These are phyloP conservation scores for Backusella tuberculispora DNA, from an alignment of 192 early-diverging fungal genomes.

Conservation along the genomic window DNA sequence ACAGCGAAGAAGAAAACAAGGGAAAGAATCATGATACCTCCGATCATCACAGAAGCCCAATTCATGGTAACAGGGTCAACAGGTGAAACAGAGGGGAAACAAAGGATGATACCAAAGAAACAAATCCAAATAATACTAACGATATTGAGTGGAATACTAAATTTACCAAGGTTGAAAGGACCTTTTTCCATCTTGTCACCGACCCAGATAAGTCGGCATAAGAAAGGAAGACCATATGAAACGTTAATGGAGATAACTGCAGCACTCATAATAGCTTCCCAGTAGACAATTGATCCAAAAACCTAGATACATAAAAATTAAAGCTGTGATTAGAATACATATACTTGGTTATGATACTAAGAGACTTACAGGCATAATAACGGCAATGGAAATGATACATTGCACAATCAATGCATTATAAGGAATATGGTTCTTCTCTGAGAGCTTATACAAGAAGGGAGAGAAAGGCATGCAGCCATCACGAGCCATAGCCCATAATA, in stretches of 20 bases:
- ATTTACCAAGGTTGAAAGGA: conserved; percentile 43
- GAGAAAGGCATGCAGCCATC: conserved; percentile 53
- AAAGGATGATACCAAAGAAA: conserved; percentile 47
- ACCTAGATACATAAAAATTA: conserved; percentile 7
- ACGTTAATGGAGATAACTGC: conserved; percentile 51
- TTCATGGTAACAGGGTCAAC: conserved; percentile 48
- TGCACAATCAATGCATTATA: conserved; percentile 41
- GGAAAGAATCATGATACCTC: conserved; percentile 35
- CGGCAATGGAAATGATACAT: conserved; percentile 37
- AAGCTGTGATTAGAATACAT: neutral
- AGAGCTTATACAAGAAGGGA: conserved; percentile 43
- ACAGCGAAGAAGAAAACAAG: conserved; percentile 47
- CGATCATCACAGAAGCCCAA: conserved; percentile 48
- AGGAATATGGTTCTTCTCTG: conserved; percentile 40
- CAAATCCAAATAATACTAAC: conserved; percentile 47
- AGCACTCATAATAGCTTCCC: conserved; percentile 51
- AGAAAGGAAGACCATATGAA: conserved; percentile 50
- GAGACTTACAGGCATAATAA: conserved; percentile 43
- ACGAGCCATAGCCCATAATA: conserved; percentile 55
- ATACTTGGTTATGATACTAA: neutral
- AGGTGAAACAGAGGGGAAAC: conserved; percentile 39
- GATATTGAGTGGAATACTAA: conserved; percentile 40
- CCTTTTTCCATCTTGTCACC: conserved; percentile 43
- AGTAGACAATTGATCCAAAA: conserved; percentile 42
- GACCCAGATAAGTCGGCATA: conserved; percentile 45